Evolutionary conservation across 2,329 filamentous ascomycete species (phyloP).

Genomic region (Colletotrichum gloeosporioides): DNA sequence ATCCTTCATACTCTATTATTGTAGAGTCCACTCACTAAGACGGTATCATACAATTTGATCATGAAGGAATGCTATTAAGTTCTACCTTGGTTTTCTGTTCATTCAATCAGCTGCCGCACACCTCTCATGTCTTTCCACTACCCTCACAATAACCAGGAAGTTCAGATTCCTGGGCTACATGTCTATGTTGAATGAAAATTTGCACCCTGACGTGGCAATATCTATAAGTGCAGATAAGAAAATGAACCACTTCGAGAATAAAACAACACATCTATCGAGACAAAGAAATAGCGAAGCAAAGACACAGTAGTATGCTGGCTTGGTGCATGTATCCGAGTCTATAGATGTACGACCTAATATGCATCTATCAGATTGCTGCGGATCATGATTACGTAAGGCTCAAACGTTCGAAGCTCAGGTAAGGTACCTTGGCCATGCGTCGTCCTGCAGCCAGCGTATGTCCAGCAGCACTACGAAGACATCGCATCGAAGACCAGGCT

Average conservation of each 20-base stretch:
- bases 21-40: neutral
- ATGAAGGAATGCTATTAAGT: neutral
- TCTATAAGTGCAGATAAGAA: neutral
- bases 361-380: neutral
- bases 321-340: neutral
- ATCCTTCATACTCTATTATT: neutral
- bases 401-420: neutral
- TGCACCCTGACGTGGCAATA: neutral
- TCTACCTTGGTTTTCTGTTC: neutral
- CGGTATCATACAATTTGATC: neutral
- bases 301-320: neutral
- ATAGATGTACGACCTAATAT: neutral
- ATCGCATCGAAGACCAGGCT: slow-evolving; percentile 12
- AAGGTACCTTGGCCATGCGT: neutral
- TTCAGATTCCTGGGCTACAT: neutral
- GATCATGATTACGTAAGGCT: neutral
- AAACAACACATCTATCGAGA: neutral
- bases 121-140: neutral
- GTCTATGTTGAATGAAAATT: neutral
- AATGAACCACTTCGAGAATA: neutral
- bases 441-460: neutral
- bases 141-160: neutral
- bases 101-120: neutral
- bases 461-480: slow-evolving; percentile 1
- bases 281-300: neutral